phyloP scores from a whole-genome alignment of 805 yeast genomes.

The Isabelozyma heimii region DNA sequence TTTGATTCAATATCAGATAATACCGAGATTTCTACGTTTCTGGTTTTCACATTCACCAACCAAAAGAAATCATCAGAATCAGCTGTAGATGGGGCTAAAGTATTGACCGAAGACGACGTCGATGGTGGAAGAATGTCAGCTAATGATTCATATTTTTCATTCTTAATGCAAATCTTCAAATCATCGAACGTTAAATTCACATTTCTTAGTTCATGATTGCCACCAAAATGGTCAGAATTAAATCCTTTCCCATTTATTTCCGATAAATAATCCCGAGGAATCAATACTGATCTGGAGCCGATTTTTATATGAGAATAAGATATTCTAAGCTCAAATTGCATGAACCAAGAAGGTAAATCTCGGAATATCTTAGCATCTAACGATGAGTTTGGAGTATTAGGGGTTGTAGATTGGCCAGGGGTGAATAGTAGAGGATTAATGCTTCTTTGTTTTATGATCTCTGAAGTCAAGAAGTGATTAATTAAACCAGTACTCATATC shows the following conservation, averaged over 20 bases:
- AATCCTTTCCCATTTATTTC: slow-evolving; percentile 9
- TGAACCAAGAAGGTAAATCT: slow-evolving; percentile 33
- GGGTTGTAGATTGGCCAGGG: background rate
- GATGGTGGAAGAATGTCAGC: background rate
- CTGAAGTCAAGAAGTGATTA: slow-evolving; percentile 23
- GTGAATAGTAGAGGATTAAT: background rate
- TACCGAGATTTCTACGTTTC: slow-evolving; percentile 13
- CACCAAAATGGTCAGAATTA: slow-evolving; percentile 13
- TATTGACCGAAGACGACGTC: slow-evolving; percentile 26
- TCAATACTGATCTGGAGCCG: slow-evolving; percentile 39
- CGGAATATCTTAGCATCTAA: slow-evolving; percentile 15
- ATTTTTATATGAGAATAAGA: slow-evolving; percentile 16
- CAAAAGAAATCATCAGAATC: slow-evolving; percentile 14
- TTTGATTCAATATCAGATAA: slow-evolving; percentile 11
- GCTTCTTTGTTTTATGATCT: slow-evolving; percentile 11
- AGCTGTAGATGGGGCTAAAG: slow-evolving; percentile 14
- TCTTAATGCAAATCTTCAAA: slow-evolving; percentile 5
- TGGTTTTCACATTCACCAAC: slow-evolving; percentile 13
- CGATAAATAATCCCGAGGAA: slow-evolving; percentile 19
- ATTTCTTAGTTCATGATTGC: slow-evolving; percentile 17
- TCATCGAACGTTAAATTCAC: slow-evolving; percentile 12
- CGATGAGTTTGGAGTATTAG: background rate
- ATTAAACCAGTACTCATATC: slow-evolving; percentile 26
- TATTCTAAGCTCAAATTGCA: slow-evolving; percentile 17
- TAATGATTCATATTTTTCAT: slow-evolving; percentile 1